Evolutionary conservation across 106 monocot genomes (phyloP), one percentile per base, ranked within the genome.

Genomic region (Dactylorhiza incarnata): DNA sequence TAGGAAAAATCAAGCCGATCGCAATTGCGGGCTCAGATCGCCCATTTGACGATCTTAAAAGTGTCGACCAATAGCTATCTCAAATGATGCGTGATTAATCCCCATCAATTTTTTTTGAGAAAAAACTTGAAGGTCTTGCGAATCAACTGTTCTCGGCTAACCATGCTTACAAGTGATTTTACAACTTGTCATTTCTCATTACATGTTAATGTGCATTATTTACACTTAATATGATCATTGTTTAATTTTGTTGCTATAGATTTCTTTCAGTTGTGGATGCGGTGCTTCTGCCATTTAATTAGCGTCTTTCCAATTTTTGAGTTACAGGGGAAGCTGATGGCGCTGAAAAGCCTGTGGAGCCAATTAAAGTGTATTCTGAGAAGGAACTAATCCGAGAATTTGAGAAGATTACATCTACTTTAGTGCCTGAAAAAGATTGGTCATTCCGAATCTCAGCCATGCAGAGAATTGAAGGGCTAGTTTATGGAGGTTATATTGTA

Each of bases 391-490:
- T 92, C 14, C 78, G 88, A 56, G 99, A 99, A 81, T 76, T 99
- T 79, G 99, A 99, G 84, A 99, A 94, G 80, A 88, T 99, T 81
- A 81, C 94, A 75, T 79, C 84, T 45, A 90, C 86, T 82, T 77
- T 99, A 63, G 88, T 90, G n/a, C 99, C 99, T 54, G 99, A 94
- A 79, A 99, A 94, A 72, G 99, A 99, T 83, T 99, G 99, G 99
- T 91, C 88, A 47, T 25, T 92, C 26, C 84, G 99, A 49, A 94
- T 99, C 82, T 89, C 94, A 85, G 91, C 94, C 17, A 88, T 99
- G 89, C 99, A 99, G 83, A 99, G 92, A 87, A 81, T 94, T 82
- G 99, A 99, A 88, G 94, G 92, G 72, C 76, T 99, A 74, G 77
- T 96, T 19, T 93, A 78, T 80, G 96, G 96, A 93, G 96, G 96